A percentile compares a stretch with the other conserved stretches of the same genome.
phyloP scores from a whole-genome alignment of 257 asterid genomes.

The Ballota nigra region DNA sequence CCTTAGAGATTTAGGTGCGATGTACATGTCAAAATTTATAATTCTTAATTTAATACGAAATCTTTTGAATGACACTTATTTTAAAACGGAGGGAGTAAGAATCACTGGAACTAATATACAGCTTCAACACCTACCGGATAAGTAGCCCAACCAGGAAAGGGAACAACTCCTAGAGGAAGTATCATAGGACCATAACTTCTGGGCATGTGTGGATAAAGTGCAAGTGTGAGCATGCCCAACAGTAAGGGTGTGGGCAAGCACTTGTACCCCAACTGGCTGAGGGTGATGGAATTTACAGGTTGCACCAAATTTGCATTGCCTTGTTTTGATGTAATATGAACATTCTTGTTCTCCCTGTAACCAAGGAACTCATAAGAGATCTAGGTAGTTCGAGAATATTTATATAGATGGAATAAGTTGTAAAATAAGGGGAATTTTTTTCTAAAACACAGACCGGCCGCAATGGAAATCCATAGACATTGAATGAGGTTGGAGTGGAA shows the following conservation, averaged over 20 bases:
- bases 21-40: too few species aligned
- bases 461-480: conserved; percentile 72
- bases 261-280: conserved; percentile 74
- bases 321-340: conserved; percentile 75
- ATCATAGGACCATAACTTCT: conserved; percentile 76
- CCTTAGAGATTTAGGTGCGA: too few species aligned
- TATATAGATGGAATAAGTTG: conserved; percentile 19
- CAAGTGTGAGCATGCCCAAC: conserved; percentile 55
- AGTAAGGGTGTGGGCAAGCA: conserved; percentile 44
- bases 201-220: conserved; percentile 65
- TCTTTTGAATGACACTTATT: too few species aligned
- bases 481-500: conserved; percentile 55
- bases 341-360: conserved; percentile 95
- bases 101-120: background rate
- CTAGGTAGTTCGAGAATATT: conserved; percentile 10
- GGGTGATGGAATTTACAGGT: conserved; percentile 98
- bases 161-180: conserved; percentile 78
- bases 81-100: too few species aligned
- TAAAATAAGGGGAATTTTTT: background rate
- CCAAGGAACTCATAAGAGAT: conserved; percentile 25
- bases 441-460: conserved; percentile 58
- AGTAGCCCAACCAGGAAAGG: conserved; percentile 84
- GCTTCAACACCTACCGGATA: conserved; percentile 59
- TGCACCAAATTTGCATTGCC: conserved; percentile 86
- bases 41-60: too few species aligned